phyloP scores from a whole-genome alignment of 2,329 filamentous ascomycete genomes.

The Bipolaris sorokiniana region DNA sequence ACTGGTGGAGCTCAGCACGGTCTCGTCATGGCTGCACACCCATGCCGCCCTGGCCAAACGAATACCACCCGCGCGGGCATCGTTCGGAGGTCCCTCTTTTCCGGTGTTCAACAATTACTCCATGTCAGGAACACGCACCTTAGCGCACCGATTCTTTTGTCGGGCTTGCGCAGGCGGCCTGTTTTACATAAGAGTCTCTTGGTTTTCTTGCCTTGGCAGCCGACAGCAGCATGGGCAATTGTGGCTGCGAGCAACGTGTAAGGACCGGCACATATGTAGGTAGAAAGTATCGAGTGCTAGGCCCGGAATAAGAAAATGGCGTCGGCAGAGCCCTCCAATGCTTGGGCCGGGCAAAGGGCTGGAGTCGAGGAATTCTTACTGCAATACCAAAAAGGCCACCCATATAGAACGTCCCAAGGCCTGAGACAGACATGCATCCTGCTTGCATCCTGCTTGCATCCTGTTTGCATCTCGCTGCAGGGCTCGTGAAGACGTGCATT shows the following conservation, averaged over 20 bases:
- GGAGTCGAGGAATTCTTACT: neutral
- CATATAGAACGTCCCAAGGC: neutral
- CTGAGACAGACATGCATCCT: neutral
- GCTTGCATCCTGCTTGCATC: neutral
- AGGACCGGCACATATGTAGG: too few relatives aligned
- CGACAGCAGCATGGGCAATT: neutral
- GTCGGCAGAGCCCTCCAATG: slow-evolving; percentile 6
- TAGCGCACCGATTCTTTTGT: neutral
- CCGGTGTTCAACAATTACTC: slow-evolving; percentile 5
- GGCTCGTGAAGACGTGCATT: neutral
- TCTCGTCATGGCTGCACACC: slow-evolving; percentile 13
- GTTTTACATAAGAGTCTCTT: neutral
- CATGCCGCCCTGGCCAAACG: slow-evolving; percentile 7
- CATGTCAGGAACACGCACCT: neutral
- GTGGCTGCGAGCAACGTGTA: too few relatives aligned
- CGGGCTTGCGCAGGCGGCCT: neutral
- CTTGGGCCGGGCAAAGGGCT: neutral
- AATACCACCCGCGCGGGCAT: slow-evolving; percentile 12
- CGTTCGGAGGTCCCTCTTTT: slow-evolving; percentile 15
- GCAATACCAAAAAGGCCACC: neutral
- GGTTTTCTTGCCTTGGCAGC: neutral
- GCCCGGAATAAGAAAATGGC: slow-evolving; percentile 7
- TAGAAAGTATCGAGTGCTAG: neutral
- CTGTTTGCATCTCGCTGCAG: neutral
- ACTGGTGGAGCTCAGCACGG: slow-evolving; percentile 29